Evolutionary conservation across 495 filamentous ascomycete species (phyloP).

Genomic region (Lophium mytilinum): DNA sequence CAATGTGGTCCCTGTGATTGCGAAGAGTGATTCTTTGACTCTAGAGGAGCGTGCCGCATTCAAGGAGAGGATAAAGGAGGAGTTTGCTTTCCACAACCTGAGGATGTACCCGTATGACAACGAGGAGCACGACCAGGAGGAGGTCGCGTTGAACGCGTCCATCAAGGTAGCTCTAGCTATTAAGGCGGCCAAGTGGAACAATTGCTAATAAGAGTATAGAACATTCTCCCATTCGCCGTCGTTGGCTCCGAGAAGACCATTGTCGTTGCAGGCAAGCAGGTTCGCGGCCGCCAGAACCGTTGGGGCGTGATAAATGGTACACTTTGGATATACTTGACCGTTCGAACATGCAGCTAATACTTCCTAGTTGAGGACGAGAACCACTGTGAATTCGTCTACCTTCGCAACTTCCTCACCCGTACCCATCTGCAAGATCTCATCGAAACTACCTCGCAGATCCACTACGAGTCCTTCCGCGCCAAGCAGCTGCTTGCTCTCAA

Average conservation of each 20-base stretch:
- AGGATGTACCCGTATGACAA: conserved; percentile 99
- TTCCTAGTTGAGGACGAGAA: conserved; percentile 82
- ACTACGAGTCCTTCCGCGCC: conserved; percentile 99
- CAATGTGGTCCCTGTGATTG: conserved; percentile 98
- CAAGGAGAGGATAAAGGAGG: conserved; percentile 98
- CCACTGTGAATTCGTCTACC: conserved; percentile 98
- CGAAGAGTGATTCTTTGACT: conserved; percentile 94
- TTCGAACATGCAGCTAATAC: background rate
- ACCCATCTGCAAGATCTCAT: conserved; percentile 97
- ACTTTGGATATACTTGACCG: background rate
- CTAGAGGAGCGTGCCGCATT: conserved; percentile 91
- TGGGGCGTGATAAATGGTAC: conserved; percentile 91
- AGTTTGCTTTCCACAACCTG: conserved; percentile 98
- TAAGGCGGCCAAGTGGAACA: background rate
- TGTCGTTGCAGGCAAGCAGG: conserved; percentile 93
- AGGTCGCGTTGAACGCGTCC: conserved; percentile 82
- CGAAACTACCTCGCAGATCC: conserved; percentile 99
- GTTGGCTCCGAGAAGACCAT: conserved; percentile 97
- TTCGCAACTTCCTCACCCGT: conserved; percentile 94
- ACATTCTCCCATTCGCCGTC: conserved; percentile 94
- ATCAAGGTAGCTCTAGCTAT: conserved; percentile 63
- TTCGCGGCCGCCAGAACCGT: conserved; percentile 95
- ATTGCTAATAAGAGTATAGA: conserved; percentile 40
- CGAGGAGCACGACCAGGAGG: conserved; percentile 95
- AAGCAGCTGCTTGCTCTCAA: conserved; percentile 97